These are phyloP conservation scores for Harringtonia aguacate DNA, from an alignment of 2,329 filamentous ascomycete genomes.

Conservation along the genomic window DNA sequence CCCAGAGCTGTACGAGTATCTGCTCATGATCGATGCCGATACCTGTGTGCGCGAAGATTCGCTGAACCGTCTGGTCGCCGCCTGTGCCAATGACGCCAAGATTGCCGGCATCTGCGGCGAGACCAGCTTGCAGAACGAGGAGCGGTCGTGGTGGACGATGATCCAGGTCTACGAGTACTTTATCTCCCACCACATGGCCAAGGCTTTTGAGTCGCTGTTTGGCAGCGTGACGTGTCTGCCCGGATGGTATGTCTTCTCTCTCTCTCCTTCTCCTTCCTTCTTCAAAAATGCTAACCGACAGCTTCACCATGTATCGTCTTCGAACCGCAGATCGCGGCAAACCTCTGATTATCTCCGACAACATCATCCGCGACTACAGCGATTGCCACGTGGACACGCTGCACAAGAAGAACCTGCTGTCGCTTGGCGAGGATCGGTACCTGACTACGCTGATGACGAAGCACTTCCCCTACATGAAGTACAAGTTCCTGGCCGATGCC, in stretches of 20 bases:
- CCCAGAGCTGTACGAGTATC: conserved; percentile 91
- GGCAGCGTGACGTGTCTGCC: conserved; percentile 97
- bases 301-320: conserved; percentile 98
- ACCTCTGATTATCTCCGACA: conserved; percentile 86
- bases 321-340: conserved; percentile 89
- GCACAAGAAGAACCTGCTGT: conserved; percentile 91
- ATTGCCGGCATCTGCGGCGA: conserved; percentile 97
- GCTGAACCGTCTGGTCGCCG: conserved; percentile 82
- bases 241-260: conserved; percentile 66
- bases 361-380: conserved; percentile 77
- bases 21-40: conserved; percentile 96
- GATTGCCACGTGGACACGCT: conserved; percentile 86
- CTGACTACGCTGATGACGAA: conserved; percentile 97
- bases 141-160: conserved; percentile 97
- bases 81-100: conserved; percentile 87
- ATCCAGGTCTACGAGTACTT: conserved; percentile 99
- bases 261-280: not conserved
- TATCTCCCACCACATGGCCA: conserved; percentile 93
- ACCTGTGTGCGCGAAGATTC: conserved; percentile 89
- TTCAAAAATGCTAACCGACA: conserved; percentile 23
- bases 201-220: conserved; percentile 96
- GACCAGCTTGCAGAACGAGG: conserved; percentile 91
- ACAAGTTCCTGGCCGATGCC: conserved; percentile 90
- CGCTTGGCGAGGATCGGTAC: conserved; percentile 93
- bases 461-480: conserved; percentile 89